Conservation (phyloP, 2,329 filamentous ascomycete genomes). For the Diaporthe sp. region DNA sequence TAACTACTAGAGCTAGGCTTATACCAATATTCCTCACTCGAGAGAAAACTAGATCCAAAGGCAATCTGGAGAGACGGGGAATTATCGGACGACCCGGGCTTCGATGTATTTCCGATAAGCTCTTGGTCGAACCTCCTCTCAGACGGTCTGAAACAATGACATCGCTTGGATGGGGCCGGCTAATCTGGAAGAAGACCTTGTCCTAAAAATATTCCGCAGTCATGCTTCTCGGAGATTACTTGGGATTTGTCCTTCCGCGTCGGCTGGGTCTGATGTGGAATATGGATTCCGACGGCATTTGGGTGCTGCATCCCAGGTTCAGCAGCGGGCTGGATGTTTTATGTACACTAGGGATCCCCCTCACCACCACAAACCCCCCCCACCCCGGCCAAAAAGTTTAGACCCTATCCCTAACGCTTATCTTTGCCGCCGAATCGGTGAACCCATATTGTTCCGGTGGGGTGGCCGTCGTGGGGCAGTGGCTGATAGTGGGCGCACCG, state of each 20-base stretch:
- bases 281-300: not conserved
- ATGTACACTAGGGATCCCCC: no score
- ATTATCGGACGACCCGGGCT: constrained; percentile 17
- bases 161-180: not conserved
- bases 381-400: no score
- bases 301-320: not conserved
- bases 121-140: not conserved
- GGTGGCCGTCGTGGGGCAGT: not conserved
- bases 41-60: constrained; percentile 8
- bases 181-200: not conserved
- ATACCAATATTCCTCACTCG: not conserved
- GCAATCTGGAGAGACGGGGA: constrained; percentile 19
- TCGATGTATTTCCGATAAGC: constrained; percentile 2
- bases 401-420: constrained; percentile 11
- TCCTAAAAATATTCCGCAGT: constrained; percentile 19
- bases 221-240: constrained; percentile 9
- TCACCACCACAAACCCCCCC: not conserved
- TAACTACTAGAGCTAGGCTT: no score
- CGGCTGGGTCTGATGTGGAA: not conserved
- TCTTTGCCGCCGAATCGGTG: not conserved
- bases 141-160: constrained; percentile 20
- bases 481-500: constrained; percentile 12
- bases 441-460: not conserved
- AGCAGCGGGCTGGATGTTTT: not conserved
- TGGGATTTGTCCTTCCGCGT: constrained; percentile 6